A percentile compares a stretch with the other conserved stretches of the same genome.
phyloP scores from a whole-genome alignment of 108 stramenopile genomes.

The Cyclostephanos tholiformis region DNA sequence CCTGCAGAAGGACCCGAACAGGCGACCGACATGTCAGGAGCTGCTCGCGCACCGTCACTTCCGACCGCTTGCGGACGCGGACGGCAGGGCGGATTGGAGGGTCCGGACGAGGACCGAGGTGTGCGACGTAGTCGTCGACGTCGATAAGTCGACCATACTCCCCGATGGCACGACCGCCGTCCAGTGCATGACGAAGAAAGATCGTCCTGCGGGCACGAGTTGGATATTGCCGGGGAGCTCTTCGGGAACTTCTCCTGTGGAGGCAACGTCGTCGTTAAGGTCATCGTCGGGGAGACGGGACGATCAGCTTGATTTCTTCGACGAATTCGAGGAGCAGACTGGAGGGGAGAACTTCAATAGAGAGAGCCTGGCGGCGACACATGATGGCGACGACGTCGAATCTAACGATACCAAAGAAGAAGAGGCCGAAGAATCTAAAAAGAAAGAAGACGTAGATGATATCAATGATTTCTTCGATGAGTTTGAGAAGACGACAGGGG shows the following conservation, averaged over 20 bases:
- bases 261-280: not conserved
- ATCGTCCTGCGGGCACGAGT: slow-evolving; percentile 84
- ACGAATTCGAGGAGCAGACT: slow-evolving; percentile 73
- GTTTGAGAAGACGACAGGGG: slow-evolving; percentile 79
- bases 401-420: not conserved
- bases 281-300: not conserved
- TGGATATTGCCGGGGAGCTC: slow-evolving; percentile 89
- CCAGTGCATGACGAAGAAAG: slow-evolving; percentile 46
- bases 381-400: slow-evolving; percentile 12
- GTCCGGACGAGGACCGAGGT: slow-evolving; percentile 52
- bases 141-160: slow-evolving; percentile 44
- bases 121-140: slow-evolving; percentile 68
- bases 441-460: slow-evolving; percentile 56
- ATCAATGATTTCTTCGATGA: slow-evolving; percentile 83
- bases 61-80: slow-evolving; percentile 45
- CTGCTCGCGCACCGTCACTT: slow-evolving; percentile 62
- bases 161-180: slow-evolving; percentile 64
- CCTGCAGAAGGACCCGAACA: slow-evolving; percentile 83
- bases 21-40: slow-evolving; percentile 71
- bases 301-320: slow-evolving; percentile 56
- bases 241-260: slow-evolving; percentile 55
- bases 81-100: slow-evolving; percentile 41
- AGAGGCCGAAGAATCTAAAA: not conserved
- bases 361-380: slow-evolving; percentile 21
- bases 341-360: slow-evolving; percentile 71